A percentile compares a stretch with the other conserved stretches of the same genome.
phyloP scores from a whole-genome alignment of 2,329 filamentous ascomycete genomes.

The Beauveria asiatica region DNA sequence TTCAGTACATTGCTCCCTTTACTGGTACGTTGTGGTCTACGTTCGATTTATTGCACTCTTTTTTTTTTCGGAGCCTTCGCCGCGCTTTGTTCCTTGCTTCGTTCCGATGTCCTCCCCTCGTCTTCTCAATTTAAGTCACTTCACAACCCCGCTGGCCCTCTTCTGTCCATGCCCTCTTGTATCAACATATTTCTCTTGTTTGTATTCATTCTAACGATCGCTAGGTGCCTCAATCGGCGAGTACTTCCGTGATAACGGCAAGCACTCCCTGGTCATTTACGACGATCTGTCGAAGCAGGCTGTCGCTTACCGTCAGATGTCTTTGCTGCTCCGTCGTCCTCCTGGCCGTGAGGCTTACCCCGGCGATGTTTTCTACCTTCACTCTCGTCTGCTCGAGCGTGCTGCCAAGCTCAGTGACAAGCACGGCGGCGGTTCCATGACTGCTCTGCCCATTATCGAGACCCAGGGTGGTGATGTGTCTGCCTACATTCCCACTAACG shows the following conservation, averaged over 20 bases:
- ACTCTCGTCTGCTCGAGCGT: conserved; percentile 98
- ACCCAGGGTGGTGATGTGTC: conserved; percentile 99
- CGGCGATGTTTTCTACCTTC: conserved; percentile 98
- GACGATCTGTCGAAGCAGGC: conserved; percentile 98
- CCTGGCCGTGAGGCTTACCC: conserved; percentile 99
- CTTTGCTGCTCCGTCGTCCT: conserved; percentile 91
- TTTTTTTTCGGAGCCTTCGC: not conserved
- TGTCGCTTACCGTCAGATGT: conserved; percentile 98
- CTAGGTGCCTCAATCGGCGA: conserved; percentile 42
- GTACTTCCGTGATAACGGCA: conserved; percentile 74
- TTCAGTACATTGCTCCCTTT: conserved; percentile 93
- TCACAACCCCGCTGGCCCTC: not conserved
- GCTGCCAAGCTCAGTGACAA: conserved; percentile 98
- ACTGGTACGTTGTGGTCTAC: conserved; percentile 45
- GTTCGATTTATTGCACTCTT: no score
- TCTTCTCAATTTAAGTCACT: no score
- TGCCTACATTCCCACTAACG: conserved; percentile 99
- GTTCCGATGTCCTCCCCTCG: no score
- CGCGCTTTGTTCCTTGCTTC: no score
- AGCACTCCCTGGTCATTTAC: conserved; percentile 82
- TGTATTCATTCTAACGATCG: not conserved
- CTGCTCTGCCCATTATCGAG: conserved; percentile 95
- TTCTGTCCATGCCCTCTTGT: not conserved
- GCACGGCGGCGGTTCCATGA: conserved; percentile 91
- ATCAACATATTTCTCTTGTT: conserved; percentile 18